Conservation (phyloP, 192 early-diverging fungal genomes). For the Funneliformis geosporum region DNA sequence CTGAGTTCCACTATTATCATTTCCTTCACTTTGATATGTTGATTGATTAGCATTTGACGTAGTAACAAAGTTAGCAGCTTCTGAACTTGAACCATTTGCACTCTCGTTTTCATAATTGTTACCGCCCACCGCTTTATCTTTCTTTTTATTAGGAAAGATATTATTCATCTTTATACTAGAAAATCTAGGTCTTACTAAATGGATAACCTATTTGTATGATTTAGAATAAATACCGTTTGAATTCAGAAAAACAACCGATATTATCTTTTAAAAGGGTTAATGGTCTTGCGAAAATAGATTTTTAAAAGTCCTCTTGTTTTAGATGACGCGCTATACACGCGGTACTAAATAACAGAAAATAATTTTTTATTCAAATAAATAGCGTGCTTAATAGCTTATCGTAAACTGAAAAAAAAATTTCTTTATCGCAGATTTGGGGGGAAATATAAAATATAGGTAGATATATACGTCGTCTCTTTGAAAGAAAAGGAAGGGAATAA, state of each 20-base stretch:
- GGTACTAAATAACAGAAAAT: neutral
- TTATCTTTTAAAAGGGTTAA: neutral
- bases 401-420: neutral
- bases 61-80: neutral
- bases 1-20: constrained; percentile 1
- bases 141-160: constrained; percentile 5
- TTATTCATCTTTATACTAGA: neutral
- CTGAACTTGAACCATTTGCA: neutral
- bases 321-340: neutral
- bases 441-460: neutral
- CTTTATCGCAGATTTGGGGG: neutral
- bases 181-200: neutral
- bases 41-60: neutral
- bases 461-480: neutral
- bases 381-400: neutral
- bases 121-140: constrained; percentile 11
- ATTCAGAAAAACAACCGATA: neutral
- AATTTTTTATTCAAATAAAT: neutral
- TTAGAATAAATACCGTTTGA: neutral
- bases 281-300: too few species aligned
- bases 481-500: neutral
- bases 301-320: neutral
- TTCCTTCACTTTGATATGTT: constrained; percentile 4
- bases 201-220: neutral
- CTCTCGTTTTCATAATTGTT: neutral